These are phyloP conservation scores for Bertia moriformis DNA, from an alignment of 2,329 filamentous ascomycete species.

Conservation along the genomic window DNA sequence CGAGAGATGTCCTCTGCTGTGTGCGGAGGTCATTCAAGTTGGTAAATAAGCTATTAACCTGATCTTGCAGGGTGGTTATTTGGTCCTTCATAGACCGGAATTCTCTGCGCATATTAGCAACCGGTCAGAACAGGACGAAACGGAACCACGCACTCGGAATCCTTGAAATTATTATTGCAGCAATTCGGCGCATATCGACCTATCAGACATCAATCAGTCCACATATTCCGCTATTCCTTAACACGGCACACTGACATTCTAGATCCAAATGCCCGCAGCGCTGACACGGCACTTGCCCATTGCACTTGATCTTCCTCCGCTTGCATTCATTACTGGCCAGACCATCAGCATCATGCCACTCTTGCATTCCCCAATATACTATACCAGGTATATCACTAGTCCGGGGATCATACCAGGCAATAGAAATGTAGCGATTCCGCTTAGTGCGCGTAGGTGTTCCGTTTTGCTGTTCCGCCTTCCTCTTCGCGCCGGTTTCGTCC, in stretches of 20 bases:
- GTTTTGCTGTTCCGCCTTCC: conserved; percentile 20
- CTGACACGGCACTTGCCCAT: conserved; percentile 49
- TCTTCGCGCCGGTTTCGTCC: conserved; percentile 16
- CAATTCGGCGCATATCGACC: conserved; percentile 52
- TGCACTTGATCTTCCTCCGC: conserved; percentile 54
- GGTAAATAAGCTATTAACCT: conserved; percentile 43
- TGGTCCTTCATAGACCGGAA: conserved; percentile 48
- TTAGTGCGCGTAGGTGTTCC: conserved; percentile 38
- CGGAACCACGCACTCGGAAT: conserved; percentile 35
- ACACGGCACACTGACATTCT: conserved; percentile 25
- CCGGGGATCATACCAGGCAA: conserved; percentile 44
- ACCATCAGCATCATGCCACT: conserved; percentile 3
- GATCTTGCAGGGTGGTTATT: conserved; percentile 42
- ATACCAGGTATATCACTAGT: background rate
- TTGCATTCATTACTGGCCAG: conserved; percentile 45
- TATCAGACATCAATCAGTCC: conserved; percentile 7
- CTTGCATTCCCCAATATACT: background rate
- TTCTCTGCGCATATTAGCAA: conserved; percentile 25
- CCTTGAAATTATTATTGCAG: conserved; percentile 50
- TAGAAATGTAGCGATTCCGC: conserved; percentile 53
- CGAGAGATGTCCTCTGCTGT: conserved; percentile 14
- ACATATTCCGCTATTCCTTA: conserved; percentile 1
- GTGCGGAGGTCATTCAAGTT: conserved; percentile 36
- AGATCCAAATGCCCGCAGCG: conserved; percentile 49
- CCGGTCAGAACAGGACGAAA: background rate